Conservation (phyloP, 106 monocot genomes). For the Acanthochlamys bracteata region DNA sequence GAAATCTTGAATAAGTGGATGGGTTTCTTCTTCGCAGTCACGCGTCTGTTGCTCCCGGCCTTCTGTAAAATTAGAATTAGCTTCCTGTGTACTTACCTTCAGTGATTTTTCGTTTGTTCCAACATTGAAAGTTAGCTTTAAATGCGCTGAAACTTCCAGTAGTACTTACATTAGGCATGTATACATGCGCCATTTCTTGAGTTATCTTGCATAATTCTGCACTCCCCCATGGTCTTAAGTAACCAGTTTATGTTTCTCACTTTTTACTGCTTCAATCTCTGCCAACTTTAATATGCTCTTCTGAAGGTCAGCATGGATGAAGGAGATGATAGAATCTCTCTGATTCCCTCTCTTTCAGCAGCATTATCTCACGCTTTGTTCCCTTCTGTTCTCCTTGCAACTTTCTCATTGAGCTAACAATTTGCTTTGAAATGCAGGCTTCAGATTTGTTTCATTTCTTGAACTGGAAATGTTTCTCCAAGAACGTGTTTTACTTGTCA, state of each 20-base stretch:
- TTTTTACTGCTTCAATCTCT: neutral
- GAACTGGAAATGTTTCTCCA: neutral
- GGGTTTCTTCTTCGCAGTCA: neutral
- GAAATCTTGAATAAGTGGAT: constrained; percentile 4
- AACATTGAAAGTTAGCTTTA: neutral
- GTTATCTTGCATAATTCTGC: neutral
- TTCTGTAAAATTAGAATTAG: too few relatives aligned
- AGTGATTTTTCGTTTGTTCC: neutral
- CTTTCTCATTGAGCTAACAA: constrained; percentile 2
- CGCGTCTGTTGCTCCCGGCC: too few relatives aligned
- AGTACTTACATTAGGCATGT: neutral
- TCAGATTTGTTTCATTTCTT: neutral
- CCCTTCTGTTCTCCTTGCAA: constrained; percentile 1
- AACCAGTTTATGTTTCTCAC: neutral
- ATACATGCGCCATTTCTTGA: neutral
- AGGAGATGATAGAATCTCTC: neutral
- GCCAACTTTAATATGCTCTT: constrained; percentile 6
- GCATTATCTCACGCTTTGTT: constrained; percentile 1
- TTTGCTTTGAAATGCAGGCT: constrained; percentile 7
- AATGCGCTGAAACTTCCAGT: too few relatives aligned
- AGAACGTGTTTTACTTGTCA: neutral
- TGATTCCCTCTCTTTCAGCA: constrained; percentile 10
- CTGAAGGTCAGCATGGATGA: neutral
- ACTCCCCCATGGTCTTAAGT: neutral
- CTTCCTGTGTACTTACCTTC: too few relatives aligned